Evolutionary conservation across 345 rosid genomes (phyloP), one percentile per base, ranked within the genome.

Genomic region (Clarkia xantiana): DNA sequence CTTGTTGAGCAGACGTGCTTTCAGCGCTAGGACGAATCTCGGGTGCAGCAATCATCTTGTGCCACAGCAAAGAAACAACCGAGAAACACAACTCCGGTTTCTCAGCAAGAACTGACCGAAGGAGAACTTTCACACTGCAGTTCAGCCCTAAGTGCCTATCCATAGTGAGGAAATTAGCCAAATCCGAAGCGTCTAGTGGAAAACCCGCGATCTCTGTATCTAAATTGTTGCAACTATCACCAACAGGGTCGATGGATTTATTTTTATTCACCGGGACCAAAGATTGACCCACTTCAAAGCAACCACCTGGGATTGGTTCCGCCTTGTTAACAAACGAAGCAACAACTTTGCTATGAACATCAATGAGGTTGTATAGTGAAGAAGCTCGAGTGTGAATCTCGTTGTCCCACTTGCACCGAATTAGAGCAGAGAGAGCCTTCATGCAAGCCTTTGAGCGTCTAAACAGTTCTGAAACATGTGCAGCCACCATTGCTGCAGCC

Each of bases 401-500:
- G 59, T 73, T 71, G 65, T 90, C 94, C 94, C 95, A 86, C 62
- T 81, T 82, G 73, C 97, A 90, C 29, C 81, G 75, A 84, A 85
- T 81, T 49, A 90, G 64, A 51, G 82, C 79, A 48, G 88, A 79
- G 53, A 90, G 77, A 2, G 97, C 88, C 52, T 73, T 86, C 77
- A 71, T 83, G 69, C 94, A 81, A 51, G 97, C 85, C 78, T 79
- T 90, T 42, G 97, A 90, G 48, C 80, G 79, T 63, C 94, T 74
- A 64, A 90, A 82, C 46, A 90, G 66, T 64, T 86, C 97, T 17
- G 95, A 90, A 62, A 90, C 71, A 62, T 90, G 97, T 51, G 97
- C 97, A 3, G 97, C 95, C 64, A 90, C 97, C 97, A 90, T 90
- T 57, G 95, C 95, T 13, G 95, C 97, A 40, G 97, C 97, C 57